Evolutionary conservation across 2,329 filamentous ascomycete species (phyloP).

Genomic region (Fonsecaea monophora): DNA sequence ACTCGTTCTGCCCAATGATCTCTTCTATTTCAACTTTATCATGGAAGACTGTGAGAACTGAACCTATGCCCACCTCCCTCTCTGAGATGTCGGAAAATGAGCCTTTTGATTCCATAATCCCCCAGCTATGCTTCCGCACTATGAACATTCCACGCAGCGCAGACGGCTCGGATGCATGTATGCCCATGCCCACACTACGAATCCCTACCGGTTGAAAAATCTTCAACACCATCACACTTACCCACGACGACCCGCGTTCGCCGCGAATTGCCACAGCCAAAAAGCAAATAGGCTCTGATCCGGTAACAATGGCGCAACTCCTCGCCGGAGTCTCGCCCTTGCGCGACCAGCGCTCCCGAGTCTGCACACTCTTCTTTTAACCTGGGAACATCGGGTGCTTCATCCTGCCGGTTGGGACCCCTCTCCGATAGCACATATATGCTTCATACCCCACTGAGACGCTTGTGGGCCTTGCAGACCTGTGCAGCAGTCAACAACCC

Average conservation of each 20-base stretch:
- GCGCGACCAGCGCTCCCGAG: background rate
- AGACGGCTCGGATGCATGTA: background rate
- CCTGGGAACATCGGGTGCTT: background rate
- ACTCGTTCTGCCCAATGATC: too few species aligned
- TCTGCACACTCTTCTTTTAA: background rate
- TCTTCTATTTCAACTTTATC: too few species aligned
- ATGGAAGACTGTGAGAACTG: too few species aligned
- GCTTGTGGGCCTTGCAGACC: background rate
- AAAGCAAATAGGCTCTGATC: background rate
- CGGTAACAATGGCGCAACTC: background rate
- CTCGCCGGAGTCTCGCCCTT: background rate
- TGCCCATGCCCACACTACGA: background rate
- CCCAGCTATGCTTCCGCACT: too few species aligned
- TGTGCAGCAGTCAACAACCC: background rate
- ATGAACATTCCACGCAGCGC: background rate
- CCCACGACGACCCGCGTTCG: background rate
- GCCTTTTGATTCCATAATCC: too few species aligned
- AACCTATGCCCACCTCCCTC: too few species aligned
- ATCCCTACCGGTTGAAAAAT: background rate
- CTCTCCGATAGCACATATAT: background rate
- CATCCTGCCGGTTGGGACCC: background rate
- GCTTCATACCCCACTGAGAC: background rate
- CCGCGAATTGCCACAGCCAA: background rate
- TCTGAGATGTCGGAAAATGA: too few species aligned
- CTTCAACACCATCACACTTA: background rate